These are phyloP conservation scores for maize (Zea mays) DNA, from an alignment of 176 grass and related monocot species.

Conservation along the genomic window DNA sequence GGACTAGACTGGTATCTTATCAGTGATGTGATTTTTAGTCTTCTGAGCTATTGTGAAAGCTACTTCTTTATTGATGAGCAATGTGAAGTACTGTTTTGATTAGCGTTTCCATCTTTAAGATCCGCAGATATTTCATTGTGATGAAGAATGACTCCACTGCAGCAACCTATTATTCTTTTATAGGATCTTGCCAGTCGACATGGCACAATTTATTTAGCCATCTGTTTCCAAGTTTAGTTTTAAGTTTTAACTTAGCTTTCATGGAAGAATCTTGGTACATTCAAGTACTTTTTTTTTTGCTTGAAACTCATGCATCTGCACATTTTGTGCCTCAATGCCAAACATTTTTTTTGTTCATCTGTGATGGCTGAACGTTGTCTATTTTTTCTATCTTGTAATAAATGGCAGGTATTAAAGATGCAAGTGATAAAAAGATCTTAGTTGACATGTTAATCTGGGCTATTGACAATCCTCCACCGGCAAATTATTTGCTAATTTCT, in stretches of 20 bases:
- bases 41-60: constrained; percentile 17
- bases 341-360: constrained; percentile 8
- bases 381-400: not conserved
- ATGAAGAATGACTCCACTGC: constrained; percentile 13
- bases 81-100: not conserved
- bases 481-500: constrained; percentile 92
- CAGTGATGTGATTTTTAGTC: constrained; percentile 9
- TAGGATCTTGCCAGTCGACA: not conserved
- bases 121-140: not conserved
- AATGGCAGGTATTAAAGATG: constrained; percentile 95
- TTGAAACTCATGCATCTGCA: not conserved
- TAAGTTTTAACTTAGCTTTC: too few relatives aligned
- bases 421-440: constrained; percentile 97
- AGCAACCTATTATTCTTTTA: constrained; percentile 23
- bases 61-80: not conserved
- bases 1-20: constrained; percentile 2
- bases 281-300: too few relatives aligned
- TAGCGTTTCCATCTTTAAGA: constrained; percentile 12
- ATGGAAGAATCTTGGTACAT: too few relatives aligned
- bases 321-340: not conserved
- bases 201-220: constrained; percentile 26
- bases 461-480: constrained; percentile 93
- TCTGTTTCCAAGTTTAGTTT: constrained; percentile 26
- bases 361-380: not conserved
- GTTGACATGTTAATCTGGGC: constrained; percentile 99